Conservation (phyloP, 371 early-diverging fungal genomes). For the Rhizopus sp. region DNA sequence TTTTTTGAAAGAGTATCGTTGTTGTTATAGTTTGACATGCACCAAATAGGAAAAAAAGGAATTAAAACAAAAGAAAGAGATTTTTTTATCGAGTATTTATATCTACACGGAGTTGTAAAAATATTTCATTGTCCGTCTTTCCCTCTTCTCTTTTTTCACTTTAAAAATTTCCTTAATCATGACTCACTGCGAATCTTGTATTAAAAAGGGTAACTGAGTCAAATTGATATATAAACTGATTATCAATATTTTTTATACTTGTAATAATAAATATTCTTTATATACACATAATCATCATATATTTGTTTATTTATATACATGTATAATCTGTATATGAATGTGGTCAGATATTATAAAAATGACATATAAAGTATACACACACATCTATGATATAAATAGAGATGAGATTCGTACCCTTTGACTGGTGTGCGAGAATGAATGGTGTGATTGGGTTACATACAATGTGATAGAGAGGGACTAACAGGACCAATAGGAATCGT, state of each 20-base stretch:
- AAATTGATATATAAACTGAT: too few species aligned
- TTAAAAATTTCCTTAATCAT: neutral
- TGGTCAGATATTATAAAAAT: neutral
- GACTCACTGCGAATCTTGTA: slow-evolving; percentile 1
- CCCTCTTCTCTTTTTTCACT: neutral
- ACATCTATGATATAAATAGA: neutral
- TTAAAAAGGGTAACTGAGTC: too few species aligned
- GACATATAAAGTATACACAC: too few species aligned
- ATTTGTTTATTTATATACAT: neutral
- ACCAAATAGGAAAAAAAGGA: neutral
- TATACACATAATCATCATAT: neutral
- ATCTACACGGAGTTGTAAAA: slow-evolving; percentile 5
- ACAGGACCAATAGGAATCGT: neutral
- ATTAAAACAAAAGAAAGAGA: slow-evolving; percentile 12
- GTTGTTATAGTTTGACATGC: slow-evolving; percentile 22
- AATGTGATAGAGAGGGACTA: neutral
- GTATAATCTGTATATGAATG: too few species aligned
- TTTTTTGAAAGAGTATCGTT: slow-evolving; percentile 7
- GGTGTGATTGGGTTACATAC: slow-evolving; percentile 7
- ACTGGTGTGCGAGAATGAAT: slow-evolving; percentile 6
- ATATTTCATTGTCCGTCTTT: neutral
- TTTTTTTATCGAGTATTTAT: slow-evolving; percentile 1
- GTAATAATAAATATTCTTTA: too few species aligned
- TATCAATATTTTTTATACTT: too few species aligned
- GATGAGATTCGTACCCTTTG: slow-evolving; percentile 1